Base-by-base conservation (phyloP, 2,329 filamentous ascomycete species). In the Neocucurbitaria cava region DNA sequence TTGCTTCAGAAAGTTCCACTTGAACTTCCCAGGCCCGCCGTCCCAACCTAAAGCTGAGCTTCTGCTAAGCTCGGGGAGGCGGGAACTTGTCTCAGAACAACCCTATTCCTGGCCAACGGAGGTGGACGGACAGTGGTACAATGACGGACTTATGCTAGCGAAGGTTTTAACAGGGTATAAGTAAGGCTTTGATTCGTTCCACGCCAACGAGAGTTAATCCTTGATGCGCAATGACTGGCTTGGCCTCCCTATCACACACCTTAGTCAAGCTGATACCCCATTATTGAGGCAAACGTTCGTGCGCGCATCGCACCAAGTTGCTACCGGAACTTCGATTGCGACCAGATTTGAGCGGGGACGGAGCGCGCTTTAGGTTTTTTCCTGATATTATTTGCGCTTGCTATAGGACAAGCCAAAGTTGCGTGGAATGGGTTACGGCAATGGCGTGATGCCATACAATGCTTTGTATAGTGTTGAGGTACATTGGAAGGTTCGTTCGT, bases 31-130 rank as follows among this genome's bases (percentile, higher is more conserved):
- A 43, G 38, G 39, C 15, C 5, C 24, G 40, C 55, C 48, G 50
- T 41, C 36, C n/a, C 40, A 54, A 51, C 40, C 49, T 46, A 49
- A 45, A 47, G 26, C 26, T 57, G 45, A 40, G 40, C 42, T 57
- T 35, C 40, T 47, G 11, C 30, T 46, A 11, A 53, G 39, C 35
- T 26, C 54, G 54, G 57, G 54, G 48, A 52, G 48, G 20, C 40
- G 56, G 48, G 48, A 35, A 15, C 39, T 18, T 42, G 35, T 47
- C 43, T 46, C 38, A 41, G 45, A 56, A 51, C 44, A 48, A 44
- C 31, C n/a, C n/a, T 39, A 35, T 20, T 28, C 9, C 21, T 18
- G 24, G 13, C 41, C 23, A 20, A 8, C 26, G 24, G 24, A 31
- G 41, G 5, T 3, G 6, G 30, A n/a, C 24, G 24, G 41, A 43